These are phyloP conservation scores for Beauveria brongniartii DNA, from an alignment of 2,329 filamentous ascomycete species.

Conservation along the genomic window DNA sequence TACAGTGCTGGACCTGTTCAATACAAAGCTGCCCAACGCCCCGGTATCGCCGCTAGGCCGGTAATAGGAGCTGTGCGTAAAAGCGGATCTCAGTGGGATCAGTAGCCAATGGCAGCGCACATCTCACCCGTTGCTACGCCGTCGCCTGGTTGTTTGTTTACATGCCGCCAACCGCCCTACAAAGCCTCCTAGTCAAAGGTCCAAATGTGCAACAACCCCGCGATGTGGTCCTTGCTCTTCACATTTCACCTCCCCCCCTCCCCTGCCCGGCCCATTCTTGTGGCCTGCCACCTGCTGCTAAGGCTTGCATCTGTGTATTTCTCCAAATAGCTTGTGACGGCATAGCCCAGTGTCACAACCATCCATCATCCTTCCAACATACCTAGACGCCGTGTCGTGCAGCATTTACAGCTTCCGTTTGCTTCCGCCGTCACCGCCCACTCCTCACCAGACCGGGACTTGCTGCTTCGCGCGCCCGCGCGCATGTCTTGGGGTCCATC, in stretches of 20 bases:
- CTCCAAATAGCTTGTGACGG: constrained; percentile 16
- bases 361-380: constrained; percentile 6
- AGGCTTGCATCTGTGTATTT: constrained; percentile 7
- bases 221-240: constrained; percentile 15
- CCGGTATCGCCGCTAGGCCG: background rate
- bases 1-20: background rate
- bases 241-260: constrained; percentile 9
- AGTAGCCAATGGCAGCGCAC: constrained; percentile 17
- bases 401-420: constrained; percentile 4
- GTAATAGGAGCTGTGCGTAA: background rate
- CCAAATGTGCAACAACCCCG: constrained; percentile 15
- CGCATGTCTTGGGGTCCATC: constrained; percentile 13
- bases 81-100: background rate
- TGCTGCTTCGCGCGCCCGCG: constrained; percentile 5
- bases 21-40: background rate
- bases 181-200: background rate
- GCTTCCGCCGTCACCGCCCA: background rate
- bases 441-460: background rate
- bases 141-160: constrained; percentile 29
- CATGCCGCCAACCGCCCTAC: constrained; percentile 7
- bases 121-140: constrained; percentile 23
- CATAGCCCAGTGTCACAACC: constrained; percentile 15
- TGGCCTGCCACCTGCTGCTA: background rate
- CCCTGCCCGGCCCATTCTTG: constrained; percentile 13
- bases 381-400: constrained; percentile 2